Conservation (phyloP, 208 protist species). For the Acanthamoeba royreba region DNA sequence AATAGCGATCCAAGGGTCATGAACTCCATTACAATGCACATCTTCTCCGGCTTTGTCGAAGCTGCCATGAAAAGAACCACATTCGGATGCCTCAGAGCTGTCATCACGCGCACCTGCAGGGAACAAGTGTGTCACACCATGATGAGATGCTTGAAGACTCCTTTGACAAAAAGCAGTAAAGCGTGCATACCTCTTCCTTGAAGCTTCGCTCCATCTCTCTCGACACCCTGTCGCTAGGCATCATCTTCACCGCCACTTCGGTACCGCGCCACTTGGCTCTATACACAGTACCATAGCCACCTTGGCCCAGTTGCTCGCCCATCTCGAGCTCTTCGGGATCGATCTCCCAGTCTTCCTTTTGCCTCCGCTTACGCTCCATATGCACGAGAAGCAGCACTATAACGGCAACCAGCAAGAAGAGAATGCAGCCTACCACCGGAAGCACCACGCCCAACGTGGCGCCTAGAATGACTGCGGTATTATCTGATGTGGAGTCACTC, state of each 20-base stretch:
- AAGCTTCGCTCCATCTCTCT: neutral
- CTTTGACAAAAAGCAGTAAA: neutral
- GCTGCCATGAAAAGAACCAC: slow-evolving; percentile 34
- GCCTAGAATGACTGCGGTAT: neutral
- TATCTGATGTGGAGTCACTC: neutral
- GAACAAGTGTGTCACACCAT: neutral
- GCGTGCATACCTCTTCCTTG: neutral
- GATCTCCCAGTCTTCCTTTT: slow-evolving; percentile 53
- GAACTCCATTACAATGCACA: slow-evolving; percentile 26
- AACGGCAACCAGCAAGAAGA: neutral
- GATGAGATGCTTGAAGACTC: neutral
- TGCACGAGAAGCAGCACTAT: neutral
- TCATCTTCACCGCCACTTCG: slow-evolving; percentile 64
- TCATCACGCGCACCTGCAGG: neutral
- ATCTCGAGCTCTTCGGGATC: slow-evolving; percentile 65
- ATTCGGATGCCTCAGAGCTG: neutral
- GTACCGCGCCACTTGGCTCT: slow-evolving; percentile 61
- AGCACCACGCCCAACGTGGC: neutral
- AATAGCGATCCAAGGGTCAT: neutral
- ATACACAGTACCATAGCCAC: slow-evolving; percentile 64
- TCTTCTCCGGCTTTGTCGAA: neutral
- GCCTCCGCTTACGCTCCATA: neutral
- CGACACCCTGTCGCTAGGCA: neutral
- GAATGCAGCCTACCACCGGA: neutral
- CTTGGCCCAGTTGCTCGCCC: slow-evolving; percentile 61